Evolutionary conservation across 177 flowering plant genomes (phyloP), one percentile per base, ranked within the genome.

Genomic region (Vitis hybrid): DNA sequence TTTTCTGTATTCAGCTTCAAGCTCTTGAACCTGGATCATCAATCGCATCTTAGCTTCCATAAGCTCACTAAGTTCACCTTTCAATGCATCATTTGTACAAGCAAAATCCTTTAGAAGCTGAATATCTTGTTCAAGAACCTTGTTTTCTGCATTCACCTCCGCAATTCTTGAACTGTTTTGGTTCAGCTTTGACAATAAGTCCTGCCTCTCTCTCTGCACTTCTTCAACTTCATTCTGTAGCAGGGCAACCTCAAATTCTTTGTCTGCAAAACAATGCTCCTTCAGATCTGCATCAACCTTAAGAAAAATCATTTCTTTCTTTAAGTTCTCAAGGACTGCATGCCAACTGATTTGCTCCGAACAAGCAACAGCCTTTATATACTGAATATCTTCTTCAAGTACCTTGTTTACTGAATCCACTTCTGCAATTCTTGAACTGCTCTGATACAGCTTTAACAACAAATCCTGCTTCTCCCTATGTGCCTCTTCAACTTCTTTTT

Each of bases 211-310:
- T 45, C 61, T 51, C 31, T 70, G 61, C 56, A 70, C 69, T 69
- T 76, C 79, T 26, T 66, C 79, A 70, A 72, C 53, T 74, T 81
- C 77, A 39, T 72, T 68, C 63, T 74, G 76, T 33, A 88, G 70
- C 72, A 56, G 14, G 58, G 68, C 29, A 65, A 80, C 70, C 69
- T 87, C 86, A 67, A 45, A 56, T 74, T 83, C 83, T 18, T 49
- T 69, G 19, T 80, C 88, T 7, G n/a, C 57, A 64, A 82, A 67
- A 16, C 83, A 18, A 11, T 79, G 76, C 14, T 81, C 86, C 66
- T 69, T 78, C 57, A 86, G 66, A 29, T 76, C 83, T 31, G 76
- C 75, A 66, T 87, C 90, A 10, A 90, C 68, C 19, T 60, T 78
- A 59, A 72, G 73, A 60, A 84, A 62, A 53, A 89, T 76, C 26